These are phyloP conservation scores for Capsicum baccatum DNA, from an alignment of 257 asterid species.

Conservation along the genomic window DNA sequence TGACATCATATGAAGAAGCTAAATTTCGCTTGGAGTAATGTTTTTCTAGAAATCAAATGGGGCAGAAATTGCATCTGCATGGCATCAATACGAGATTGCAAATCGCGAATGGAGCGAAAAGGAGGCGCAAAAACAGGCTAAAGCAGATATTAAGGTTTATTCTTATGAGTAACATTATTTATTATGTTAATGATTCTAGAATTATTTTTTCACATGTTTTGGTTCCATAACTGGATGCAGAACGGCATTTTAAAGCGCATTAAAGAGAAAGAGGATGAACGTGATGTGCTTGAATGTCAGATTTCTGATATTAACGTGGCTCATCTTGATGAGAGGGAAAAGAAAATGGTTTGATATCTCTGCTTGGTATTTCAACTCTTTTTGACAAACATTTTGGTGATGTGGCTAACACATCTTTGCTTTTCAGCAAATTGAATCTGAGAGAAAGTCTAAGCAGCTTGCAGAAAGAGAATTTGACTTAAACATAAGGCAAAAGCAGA, in stretches of 20 bases:
- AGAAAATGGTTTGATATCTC: conserved; percentile 58
- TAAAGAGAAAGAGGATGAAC: conserved; percentile 68
- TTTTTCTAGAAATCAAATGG: conserved; percentile 66
- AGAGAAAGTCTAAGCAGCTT: conserved; percentile 66
- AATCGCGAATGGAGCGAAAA: conserved; percentile 63
- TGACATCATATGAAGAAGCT: conserved; percentile 31
- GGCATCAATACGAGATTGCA: conserved; percentile 61
- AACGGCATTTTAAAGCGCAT: conserved; percentile 53
- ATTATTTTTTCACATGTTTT: conserved; percentile 29
- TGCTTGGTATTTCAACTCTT: conserved; percentile 30
- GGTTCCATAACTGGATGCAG: conserved; percentile 50
- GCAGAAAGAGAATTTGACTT: conserved; percentile 60
- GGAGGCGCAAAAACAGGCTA: conserved; percentile 72
- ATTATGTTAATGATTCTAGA: conserved; percentile 6
- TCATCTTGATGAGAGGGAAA: conserved; percentile 78
- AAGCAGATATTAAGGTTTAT: conserved; percentile 68
- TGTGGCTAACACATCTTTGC: conserved; percentile 34
- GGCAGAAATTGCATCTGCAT: conserved; percentile 51
- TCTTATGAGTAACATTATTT: conserved; percentile 27
- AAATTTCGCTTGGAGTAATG: conserved; percentile 36
- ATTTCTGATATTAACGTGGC: conserved; percentile 62
- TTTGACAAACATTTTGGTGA: conserved; percentile 30
- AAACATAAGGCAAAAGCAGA: conserved; percentile 55
- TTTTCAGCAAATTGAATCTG: conserved; percentile 71
- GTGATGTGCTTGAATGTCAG: conserved; percentile 63